Percentiles rank a stretch among this genome's conserved stretches.
These are phyloP conservation scores for Agrocybe chaxingu DNA, from an alignment of 768 basidiomycete genomes.

Conservation along the genomic window DNA sequence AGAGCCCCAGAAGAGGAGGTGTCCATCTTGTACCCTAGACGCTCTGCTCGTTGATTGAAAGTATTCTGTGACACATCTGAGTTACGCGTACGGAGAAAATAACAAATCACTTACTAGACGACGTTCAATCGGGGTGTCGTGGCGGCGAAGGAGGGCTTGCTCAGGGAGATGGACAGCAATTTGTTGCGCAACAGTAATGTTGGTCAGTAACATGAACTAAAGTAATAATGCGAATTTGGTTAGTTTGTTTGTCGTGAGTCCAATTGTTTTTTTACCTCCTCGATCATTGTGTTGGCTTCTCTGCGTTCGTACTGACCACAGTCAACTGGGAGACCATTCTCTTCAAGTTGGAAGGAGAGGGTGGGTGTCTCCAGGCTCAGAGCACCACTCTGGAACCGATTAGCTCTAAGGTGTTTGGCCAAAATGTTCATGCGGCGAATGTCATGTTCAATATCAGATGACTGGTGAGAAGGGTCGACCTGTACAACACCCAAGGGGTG, in stretches of 20 bases:
- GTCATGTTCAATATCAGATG: slow-evolving; percentile 68
- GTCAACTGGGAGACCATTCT: slow-evolving; percentile 74
- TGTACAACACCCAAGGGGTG: slow-evolving; percentile 49
- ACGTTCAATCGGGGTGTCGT: slow-evolving; percentile 90
- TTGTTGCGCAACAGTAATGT: slow-evolving; percentile 87
- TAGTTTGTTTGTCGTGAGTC: background rate
- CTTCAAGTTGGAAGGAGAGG: slow-evolving; percentile 78
- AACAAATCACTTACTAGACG: slow-evolving; percentile 59
- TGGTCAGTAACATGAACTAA: slow-evolving; percentile 93
- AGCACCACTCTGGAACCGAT: slow-evolving; percentile 79
- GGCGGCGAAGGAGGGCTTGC: slow-evolving; percentile 93
- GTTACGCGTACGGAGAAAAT: slow-evolving; percentile 7
- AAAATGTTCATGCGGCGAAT: slow-evolving; percentile 66
- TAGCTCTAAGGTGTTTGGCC: slow-evolving; percentile 66
- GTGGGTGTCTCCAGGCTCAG: slow-evolving; percentile 67
- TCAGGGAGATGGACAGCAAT: slow-evolving; percentile 94
- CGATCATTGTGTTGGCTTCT: slow-evolving; percentile 79
- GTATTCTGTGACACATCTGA: slow-evolving; percentile 45
- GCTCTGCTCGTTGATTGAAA: slow-evolving; percentile 77
- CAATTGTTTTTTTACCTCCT: slow-evolving; percentile 62
- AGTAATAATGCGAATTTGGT: slow-evolving; percentile 4
- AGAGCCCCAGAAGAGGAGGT: slow-evolving; percentile 73
- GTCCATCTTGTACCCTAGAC: slow-evolving; percentile 83
- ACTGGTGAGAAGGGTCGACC: slow-evolving; percentile 55
- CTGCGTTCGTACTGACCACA: slow-evolving; percentile 61